phyloP scores from a whole-genome alignment of 495 filamentous ascomycete genomes.

The Pyronema domesticum region DNA sequence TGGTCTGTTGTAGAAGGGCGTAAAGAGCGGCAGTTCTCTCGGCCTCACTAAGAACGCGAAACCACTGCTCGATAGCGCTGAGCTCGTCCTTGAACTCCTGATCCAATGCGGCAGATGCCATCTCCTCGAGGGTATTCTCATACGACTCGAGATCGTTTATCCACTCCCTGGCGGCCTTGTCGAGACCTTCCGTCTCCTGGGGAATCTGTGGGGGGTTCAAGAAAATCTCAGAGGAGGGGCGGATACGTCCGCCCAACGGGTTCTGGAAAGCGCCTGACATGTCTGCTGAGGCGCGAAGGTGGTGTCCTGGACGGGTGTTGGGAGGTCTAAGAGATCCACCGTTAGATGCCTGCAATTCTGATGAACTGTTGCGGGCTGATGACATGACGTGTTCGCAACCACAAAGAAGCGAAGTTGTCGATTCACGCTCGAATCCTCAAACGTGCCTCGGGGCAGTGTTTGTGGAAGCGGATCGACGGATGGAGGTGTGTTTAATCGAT shows the following conservation, averaged over 20 bases:
- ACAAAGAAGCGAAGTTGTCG: not conserved
- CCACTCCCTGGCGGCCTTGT: conserved; percentile 94
- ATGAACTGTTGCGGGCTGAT: conserved; percentile 29
- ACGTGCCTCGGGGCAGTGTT: not conserved
- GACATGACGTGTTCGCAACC: not conserved
- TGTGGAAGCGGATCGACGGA: not conserved
- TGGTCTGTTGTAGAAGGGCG: conserved; percentile 90
- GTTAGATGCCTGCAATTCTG: conserved; percentile 41
- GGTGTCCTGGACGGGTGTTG: conserved; percentile 64
- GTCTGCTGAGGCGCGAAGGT: conserved; percentile 86
- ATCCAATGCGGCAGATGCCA: conserved; percentile 92
- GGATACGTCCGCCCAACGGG: conserved; percentile 63
- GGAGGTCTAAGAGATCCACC: conserved; percentile 66
- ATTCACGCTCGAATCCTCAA: not conserved
- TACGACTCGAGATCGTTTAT: conserved; percentile 97
- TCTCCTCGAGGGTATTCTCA: conserved; percentile 91
- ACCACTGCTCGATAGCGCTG: conserved; percentile 98
- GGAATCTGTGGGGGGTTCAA: conserved; percentile 23
- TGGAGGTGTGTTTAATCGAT: not conserved
- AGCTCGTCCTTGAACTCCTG: conserved; percentile 99
- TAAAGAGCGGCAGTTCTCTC: conserved; percentile 91
- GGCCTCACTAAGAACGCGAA: conserved; percentile 88
- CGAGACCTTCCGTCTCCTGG: conserved; percentile 60
- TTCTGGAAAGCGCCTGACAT: conserved; percentile 67
- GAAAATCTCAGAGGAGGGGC: conserved; percentile 83